Evolutionary conservation across 805 yeast species (phyloP), one percentile per base, ranked within the genome.

Genomic region (Starmerella roubikii): DNA sequence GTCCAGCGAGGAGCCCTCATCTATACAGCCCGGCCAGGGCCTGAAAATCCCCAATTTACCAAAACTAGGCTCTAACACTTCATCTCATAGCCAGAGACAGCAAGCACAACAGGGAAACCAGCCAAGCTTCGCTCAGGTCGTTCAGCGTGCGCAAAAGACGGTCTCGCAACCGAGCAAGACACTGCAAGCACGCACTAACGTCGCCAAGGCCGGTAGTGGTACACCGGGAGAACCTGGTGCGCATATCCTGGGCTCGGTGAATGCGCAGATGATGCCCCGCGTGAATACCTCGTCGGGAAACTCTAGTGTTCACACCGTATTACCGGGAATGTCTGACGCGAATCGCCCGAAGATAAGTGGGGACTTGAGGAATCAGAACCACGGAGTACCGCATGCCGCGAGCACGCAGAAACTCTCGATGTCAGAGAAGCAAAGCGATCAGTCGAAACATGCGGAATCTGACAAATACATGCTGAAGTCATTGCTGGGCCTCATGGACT

Each of bases 381-480:
- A 30, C 16, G 24, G 24, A 19, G 16, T 20, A 3, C 24, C 33
- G 24, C 15, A 34, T 11, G 33, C 39, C 8, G 35, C 44, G 6
- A 36, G 25, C 32, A 38, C 37, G 4, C 44, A 40, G 27, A 37
- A 40, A 13, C 26, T 40, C 9, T 31, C 26, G 30, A 27, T 40
- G 3, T 23, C 24, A n/a, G 42, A 38, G 7, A 20, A 27, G 24
- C 31, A 15, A 3, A 19, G 26, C 1, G 22, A 18, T 9, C 16
- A 23, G 18, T 6, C 31, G 8, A 30, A 20, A 30, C 8, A 11
- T 9, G 29, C 18, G n/a, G 78, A 72, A 22, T 65, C 73, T 60
- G 78, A 71, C 40, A 68, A 64, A 51, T 83, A 66, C 56, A 93
- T 93, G 1, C 57, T 84, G 39, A 67, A 68, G 40, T 86, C 85